A percentile compares a stretch with the other conserved stretches of the same genome.
phyloP scores from a whole-genome alignment of 495 filamentous ascomycete genomes.

The Aspergillus taichungensis region DNA sequence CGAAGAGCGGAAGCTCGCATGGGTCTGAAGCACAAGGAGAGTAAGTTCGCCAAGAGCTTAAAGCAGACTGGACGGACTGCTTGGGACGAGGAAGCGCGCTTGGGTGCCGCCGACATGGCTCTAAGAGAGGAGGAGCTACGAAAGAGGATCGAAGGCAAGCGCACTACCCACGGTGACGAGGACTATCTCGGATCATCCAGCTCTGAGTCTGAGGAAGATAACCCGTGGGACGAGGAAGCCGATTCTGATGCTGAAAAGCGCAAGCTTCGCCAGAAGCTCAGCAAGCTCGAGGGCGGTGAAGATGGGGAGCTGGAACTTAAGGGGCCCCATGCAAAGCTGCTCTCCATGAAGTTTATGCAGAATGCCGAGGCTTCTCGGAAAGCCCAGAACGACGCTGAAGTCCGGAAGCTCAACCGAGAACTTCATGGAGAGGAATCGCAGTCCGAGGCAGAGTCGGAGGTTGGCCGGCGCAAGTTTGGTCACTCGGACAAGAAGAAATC shows the following conservation, averaged over 20 bases:
- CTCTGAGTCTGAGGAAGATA: slow-evolving; percentile 50
- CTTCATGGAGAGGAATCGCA: slow-evolving; percentile 50
- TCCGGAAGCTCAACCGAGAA: slow-evolving; percentile 67
- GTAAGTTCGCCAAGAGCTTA: slow-evolving; percentile 88
- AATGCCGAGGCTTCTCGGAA: slow-evolving; percentile 71
- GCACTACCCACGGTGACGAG: slow-evolving; percentile 42
- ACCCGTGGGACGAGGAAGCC: slow-evolving; percentile 43
- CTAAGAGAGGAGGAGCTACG: slow-evolving; percentile 77
- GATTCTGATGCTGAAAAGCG: slow-evolving; percentile 45
- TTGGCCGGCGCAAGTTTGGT: slow-evolving; percentile 60
- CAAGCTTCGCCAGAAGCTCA: slow-evolving; percentile 48
- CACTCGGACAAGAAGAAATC: slow-evolving; percentile 26
- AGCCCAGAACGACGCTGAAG: slow-evolving; percentile 69
- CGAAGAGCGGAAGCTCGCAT: slow-evolving; percentile 80
- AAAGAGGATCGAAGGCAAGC: slow-evolving; percentile 74
- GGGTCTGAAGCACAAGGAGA: slow-evolving; percentile 79
- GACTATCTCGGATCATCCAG: slow-evolving; percentile 38
- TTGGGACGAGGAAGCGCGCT: slow-evolving; percentile 76
- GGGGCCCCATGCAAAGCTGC: slow-evolving; percentile 44
- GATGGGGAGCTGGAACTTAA: slow-evolving; percentile 25
- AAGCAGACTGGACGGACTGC: slow-evolving; percentile 68
- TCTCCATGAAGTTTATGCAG: slow-evolving; percentile 85
- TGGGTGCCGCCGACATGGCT: slow-evolving; percentile 73
- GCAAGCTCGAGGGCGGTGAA: slow-evolving; percentile 44
- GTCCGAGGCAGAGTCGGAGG: slow-evolving; percentile 47